phyloP scores from a whole-genome alignment of 1,139 yeast species.

The Suhomyces bribrorum region DNA sequence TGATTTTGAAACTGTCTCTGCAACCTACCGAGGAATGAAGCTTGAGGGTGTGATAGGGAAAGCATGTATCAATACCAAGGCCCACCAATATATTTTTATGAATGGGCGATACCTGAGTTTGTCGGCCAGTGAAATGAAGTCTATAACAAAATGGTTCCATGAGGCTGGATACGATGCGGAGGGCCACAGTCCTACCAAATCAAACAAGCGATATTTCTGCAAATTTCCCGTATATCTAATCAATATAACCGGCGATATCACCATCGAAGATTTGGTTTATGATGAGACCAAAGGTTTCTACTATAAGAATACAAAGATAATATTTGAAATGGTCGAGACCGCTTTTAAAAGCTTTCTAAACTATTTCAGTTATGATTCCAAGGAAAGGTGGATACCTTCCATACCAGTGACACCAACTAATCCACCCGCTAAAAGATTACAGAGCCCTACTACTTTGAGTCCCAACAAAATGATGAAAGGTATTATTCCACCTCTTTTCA shows the following conservation, averaged over 20 bases:
- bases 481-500: not conserved
- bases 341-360: conserved; percentile 29
- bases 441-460: not conserved
- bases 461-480: not conserved
- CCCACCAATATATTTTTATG: conserved; percentile 48
- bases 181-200: conserved; percentile 19
- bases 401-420: not conserved
- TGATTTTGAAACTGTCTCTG: conserved; percentile 21
- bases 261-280: conserved; percentile 22
- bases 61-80: conserved; percentile 30
- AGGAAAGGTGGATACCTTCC: not conserved
- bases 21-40: conserved; percentile 23
- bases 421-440: conserved; percentile 1
- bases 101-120: conserved; percentile 39
- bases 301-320: not conserved
- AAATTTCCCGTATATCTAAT: conserved; percentile 43
- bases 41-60: conserved; percentile 35
- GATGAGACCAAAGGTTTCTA: conserved; percentile 12
- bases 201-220: conserved; percentile 28
- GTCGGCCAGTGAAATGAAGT: conserved; percentile 23
- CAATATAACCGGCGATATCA: conserved; percentile 17
- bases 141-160: conserved; percentile 30
- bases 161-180: conserved; percentile 17
- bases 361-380: conserved; percentile 5
- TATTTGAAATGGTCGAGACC: conserved; percentile 28